Evolutionary conservation across 139 green algal genomes (phyloP), one percentile per base, ranked within the genome.

Genomic region (Chlorella sp.): DNA sequence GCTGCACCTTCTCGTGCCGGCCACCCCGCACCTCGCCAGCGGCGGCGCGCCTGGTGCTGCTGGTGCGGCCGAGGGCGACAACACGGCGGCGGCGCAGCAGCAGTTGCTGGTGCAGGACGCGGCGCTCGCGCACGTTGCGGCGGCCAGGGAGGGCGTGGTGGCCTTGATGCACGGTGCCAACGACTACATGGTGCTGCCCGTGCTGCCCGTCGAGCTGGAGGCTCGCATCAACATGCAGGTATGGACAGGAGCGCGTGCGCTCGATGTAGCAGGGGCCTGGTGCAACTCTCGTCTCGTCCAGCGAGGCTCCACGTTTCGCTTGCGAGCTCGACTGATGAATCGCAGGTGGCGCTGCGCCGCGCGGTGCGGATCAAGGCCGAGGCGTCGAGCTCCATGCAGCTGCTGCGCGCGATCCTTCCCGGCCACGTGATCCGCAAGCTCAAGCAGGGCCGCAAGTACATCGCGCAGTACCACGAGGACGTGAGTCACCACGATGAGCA

Each of bases 221-320:
- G 65, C 65, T 2, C 65, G 65, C 35, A 71, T 71, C 65, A 71
- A 71, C 65, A 71, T 71, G 65, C 65, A 71, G 65, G 65, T 71
- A 35, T 30, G 59, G 17, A 17, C 14, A 59, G n/a, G n/a, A n/a
- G n/a, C n/a, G n/a, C n/a, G n/a, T n/a, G n/a, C n/a, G n/a, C n/a
- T n/a, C n/a, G n/a, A n/a, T n/a, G n/a, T n/a, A n/a, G n/a, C n/a
- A n/a, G n/a, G n/a, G n/a, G n/a, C n/a, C n/a, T n/a, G n/a, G n/a
- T n/a, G n/a, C n/a, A n/a, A 17, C n/a, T n/a, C n/a, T n/a, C n/a
- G n/a, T n/a, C n/a, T n/a, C n/a, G n/a, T n/a, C n/a, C n/a, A n/a
- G n/a, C n/a, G n/a, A n/a, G n/a, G n/a, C n/a, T n/a, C n/a, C n/a
- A n/a, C n/a, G n/a, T n/a, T n/a, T n/a, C n/a, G n/a, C n/a, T n/a